These are phyloP conservation scores for Lolium rigidum DNA, from an alignment of 176 grass and related monocot genomes.

Conservation along the genomic window DNA sequence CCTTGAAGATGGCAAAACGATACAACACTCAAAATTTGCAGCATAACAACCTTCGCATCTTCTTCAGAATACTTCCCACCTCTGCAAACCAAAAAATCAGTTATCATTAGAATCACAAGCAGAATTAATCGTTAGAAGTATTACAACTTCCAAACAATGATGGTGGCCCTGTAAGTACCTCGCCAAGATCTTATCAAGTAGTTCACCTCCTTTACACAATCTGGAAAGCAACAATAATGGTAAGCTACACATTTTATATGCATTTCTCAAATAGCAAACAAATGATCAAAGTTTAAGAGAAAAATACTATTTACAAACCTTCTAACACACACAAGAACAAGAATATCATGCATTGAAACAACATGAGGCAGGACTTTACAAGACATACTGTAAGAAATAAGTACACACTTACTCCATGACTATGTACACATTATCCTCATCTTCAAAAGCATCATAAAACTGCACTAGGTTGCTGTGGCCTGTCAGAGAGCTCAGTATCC, in stretches of 20 bases:
- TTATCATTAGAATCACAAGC: constrained; percentile 33
- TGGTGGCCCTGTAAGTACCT: constrained; percentile 56
- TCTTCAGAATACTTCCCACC: constrained; percentile 99
- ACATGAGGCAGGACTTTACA: constrained; percentile 28
- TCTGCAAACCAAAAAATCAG: constrained; percentile 46
- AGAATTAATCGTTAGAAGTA: not conserved
- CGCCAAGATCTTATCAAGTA: constrained; percentile 90
- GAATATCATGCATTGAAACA: constrained; percentile 24
- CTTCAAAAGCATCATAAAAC: constrained; percentile 96
- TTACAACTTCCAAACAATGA: constrained; percentile 28
- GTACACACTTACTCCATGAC: constrained; percentile 92
- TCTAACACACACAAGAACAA: constrained; percentile 10
- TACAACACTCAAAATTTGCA: constrained; percentile 93
- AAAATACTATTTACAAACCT: constrained; percentile 27
- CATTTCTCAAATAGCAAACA: not conserved
- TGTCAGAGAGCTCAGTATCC: constrained; percentile 96
- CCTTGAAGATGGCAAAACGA: constrained; percentile 99
- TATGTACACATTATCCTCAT: constrained; percentile 99
- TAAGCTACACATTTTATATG: not conserved
- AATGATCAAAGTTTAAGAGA: constrained; percentile 1
- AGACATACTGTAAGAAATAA: not conserved
- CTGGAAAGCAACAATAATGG: constrained; percentile 51
- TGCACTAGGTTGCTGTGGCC: constrained; percentile 95
- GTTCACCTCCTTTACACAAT: constrained; percentile 97
- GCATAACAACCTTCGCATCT: constrained; percentile 88